Evolutionary conservation across 139 green algal genomes (phyloP).

Genomic region (Medakamo hakoo): DNA sequence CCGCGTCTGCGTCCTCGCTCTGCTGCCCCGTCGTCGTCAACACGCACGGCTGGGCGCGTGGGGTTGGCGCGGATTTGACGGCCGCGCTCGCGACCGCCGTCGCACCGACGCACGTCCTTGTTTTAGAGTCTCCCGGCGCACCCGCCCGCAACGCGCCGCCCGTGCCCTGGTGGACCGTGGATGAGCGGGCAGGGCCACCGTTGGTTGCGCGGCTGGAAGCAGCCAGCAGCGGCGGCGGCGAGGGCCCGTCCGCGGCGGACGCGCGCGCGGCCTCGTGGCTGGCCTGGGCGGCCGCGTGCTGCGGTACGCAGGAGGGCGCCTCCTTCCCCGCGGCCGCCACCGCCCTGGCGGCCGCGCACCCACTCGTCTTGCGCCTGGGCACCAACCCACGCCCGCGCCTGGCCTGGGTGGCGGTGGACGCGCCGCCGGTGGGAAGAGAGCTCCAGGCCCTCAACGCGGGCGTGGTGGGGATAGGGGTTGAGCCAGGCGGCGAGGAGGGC

Average conservation of each 20-base stretch:
- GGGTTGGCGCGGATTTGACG: slow-evolving; percentile 42
- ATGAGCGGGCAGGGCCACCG: no score
- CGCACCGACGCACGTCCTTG: background rate
- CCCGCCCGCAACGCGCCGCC: background rate
- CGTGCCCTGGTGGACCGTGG: background rate
- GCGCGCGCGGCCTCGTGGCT: background rate
- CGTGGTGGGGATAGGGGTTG: background rate
- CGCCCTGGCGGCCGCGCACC: background rate
- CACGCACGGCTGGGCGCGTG: slow-evolving; percentile 66
- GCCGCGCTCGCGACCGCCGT: background rate
- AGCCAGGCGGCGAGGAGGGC: background rate
- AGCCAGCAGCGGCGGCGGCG: background rate
- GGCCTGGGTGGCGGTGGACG: background rate
- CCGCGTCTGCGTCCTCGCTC: slow-evolving; percentile 17
- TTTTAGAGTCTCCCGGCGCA: background rate
- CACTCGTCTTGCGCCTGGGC: background rate
- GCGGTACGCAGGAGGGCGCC: background rate
- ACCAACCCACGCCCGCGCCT: background rate
- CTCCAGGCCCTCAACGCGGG: background rate
- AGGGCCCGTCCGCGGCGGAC: background rate
- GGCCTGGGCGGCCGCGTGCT: background rate
- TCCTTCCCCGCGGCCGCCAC: background rate
- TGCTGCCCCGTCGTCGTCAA: slow-evolving; percentile 57
- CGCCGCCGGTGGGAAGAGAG: background rate
- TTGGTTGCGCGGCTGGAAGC: no score